A percentile compares a stretch with the other conserved stretches of the same genome.
Evolutionary conservation across 352 stramenopile species (phyloP).

Genomic region (Phytophthora brassicae): DNA sequence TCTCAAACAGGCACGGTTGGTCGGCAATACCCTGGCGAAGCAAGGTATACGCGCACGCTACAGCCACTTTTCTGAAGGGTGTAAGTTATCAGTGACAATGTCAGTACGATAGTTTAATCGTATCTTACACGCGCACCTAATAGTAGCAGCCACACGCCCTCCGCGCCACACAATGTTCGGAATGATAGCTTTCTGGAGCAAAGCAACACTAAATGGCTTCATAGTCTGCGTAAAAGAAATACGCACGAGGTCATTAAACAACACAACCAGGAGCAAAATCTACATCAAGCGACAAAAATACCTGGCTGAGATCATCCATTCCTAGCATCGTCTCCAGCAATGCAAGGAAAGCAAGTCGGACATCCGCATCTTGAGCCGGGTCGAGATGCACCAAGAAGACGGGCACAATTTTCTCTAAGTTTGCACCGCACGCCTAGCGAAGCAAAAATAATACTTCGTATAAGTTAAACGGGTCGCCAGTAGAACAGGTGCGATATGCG

Average conservation of each 20-base stretch:
- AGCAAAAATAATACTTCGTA: no score
- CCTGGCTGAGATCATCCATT: constrained; percentile 50
- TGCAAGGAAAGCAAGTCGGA: constrained; percentile 81
- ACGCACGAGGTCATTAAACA: not conserved
- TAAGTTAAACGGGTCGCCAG: not conserved
- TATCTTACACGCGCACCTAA: constrained; percentile 46
- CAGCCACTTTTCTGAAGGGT: constrained; percentile 78
- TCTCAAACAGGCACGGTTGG: constrained; percentile 81
- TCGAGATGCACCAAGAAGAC: constrained; percentile 72
- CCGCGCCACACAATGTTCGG: constrained; percentile 91
- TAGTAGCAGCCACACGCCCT: constrained; percentile 82
- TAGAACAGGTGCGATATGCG: not conserved
- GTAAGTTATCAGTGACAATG: not conserved
- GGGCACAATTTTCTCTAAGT: constrained; percentile 57
- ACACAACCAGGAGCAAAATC: not conserved
- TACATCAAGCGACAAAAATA: constrained; percentile 17
- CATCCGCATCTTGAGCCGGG: constrained; percentile 62
- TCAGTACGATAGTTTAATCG: constrained; percentile 1
- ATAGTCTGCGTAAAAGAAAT: constrained; percentile 43
- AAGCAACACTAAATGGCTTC: constrained; percentile 49
- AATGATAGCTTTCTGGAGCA: constrained; percentile 81
- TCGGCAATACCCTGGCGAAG: constrained; percentile 77
- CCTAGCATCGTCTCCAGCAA: constrained; percentile 84
- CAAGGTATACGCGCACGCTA: constrained; percentile 86
- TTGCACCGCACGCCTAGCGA: constrained; percentile 59